Evolutionary conservation across 2,329 filamentous ascomycete species (phyloP).

Genomic region (Aspergillus sp.): DNA sequence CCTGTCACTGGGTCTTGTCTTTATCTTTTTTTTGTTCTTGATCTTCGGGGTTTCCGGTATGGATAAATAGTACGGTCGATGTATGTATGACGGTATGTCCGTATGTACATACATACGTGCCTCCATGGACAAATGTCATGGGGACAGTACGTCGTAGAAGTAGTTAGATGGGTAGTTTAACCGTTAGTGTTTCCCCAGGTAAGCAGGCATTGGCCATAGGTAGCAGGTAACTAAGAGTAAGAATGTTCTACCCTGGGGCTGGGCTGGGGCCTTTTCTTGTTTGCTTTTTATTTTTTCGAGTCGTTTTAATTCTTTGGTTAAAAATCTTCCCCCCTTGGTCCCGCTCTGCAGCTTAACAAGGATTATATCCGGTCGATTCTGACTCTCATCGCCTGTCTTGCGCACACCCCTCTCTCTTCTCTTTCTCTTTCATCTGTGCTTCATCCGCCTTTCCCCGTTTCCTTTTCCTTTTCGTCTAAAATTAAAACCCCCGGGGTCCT

Average conservation of each 20-base stretch:
- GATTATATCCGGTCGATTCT: not conserved
- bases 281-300: not conserved
- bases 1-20: not conserved
- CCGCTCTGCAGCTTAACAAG: not conserved
- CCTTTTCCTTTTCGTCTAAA: constrained; percentile 1
- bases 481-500: constrained; percentile 6
- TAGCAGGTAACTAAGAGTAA: not conserved
- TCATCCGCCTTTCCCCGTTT: not conserved
- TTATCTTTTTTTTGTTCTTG: not conserved
- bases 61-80: not conserved
- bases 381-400: not conserved
- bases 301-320: not conserved
- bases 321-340: not conserved
- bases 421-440: not conserved
- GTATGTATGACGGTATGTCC: too few relatives aligned
- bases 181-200: not conserved
- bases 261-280: not conserved
- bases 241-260: not conserved
- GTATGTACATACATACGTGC: too few relatives aligned
- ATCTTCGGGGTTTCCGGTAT: not conserved
- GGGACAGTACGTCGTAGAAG: not conserved
- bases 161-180: not conserved
- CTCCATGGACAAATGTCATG: not conserved
- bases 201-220: not conserved
- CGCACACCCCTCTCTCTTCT: too few relatives aligned